Evolutionary conservation across 2,329 filamentous ascomycete species (phyloP).

Genomic region (Dothidotthia symphoricarpi): DNA sequence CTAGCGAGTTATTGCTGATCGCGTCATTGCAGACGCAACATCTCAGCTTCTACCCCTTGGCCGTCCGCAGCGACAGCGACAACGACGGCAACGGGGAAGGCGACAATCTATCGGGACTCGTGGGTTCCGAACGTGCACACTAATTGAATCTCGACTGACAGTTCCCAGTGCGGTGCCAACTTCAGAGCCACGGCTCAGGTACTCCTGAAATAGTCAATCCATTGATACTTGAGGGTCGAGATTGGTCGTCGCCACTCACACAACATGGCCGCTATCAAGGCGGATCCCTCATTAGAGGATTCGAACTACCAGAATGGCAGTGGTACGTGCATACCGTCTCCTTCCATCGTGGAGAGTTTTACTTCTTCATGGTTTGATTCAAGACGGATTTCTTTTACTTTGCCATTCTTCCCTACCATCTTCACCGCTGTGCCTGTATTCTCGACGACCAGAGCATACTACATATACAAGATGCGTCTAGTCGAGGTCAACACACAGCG

Average conservation of each 20-base stretch:
- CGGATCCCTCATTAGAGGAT: conserved; percentile 33
- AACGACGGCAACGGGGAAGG: no score
- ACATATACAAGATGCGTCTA: conserved; percentile 36
- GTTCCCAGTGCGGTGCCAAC: conserved; percentile 12
- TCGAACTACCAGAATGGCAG: conserved; percentile 33
- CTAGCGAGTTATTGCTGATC: conserved; percentile 1
- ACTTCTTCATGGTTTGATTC: no score
- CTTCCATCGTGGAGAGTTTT: conserved; percentile 4
- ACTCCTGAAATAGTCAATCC: no score
- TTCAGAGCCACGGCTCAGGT: conserved; percentile 7
- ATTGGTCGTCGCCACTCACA: conserved; percentile 30
- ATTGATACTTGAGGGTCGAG: no score
- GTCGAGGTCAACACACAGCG: conserved; percentile 17
- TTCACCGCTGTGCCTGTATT: conserved; percentile 21
- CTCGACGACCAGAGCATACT: conserved; percentile 18
- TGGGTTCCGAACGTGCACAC: conserved; percentile 29
- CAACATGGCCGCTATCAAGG: conserved; percentile 39
- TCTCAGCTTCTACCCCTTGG: no score
- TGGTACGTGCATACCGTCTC: conserved; percentile 28
- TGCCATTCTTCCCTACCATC: conserved; percentile 10
- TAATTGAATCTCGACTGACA: conserved; percentile 24
- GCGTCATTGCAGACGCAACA: conserved; percentile 1
- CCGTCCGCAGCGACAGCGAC: neutral
- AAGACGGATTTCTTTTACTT: no score
- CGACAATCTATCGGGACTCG: no score